Evolutionary conservation across 805 yeast genomes (phyloP), one percentile per base, ranked within the genome.

Genomic region (Candida oleophila): DNA sequence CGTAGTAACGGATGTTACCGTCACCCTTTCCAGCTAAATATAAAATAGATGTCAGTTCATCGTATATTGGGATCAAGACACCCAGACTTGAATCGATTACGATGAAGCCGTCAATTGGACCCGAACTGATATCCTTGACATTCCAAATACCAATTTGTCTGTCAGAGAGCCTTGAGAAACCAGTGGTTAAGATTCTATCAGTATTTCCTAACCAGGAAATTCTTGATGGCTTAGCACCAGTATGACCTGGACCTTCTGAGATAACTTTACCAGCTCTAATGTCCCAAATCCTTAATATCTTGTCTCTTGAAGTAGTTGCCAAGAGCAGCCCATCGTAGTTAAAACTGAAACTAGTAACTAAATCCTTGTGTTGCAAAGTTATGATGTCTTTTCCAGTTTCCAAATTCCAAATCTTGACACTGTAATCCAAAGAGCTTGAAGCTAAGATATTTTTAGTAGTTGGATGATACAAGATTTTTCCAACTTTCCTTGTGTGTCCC

Each of bases 21-120:
- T 94, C 99, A 65, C 97, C 97, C 67, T 94, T 92, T 56, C 99
- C 99, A 28, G 96, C 98, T 50, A 94, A 72, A 61, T 86, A 94
- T 49, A 94, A 74, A 48, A 91, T 81, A 46, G 83, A 81, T 39
- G 87, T 90, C 32, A 87, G 78, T 22, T 81, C 87, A 62, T 94
- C 99, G 62, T 71, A 94, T 58, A 87, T 80, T 22, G 99, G 99
- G 80, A 94, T 87, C 65, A 91, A 72, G 37, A 94, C 87, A 57
- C 99, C 99, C 2, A 97, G 87, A 3, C 96, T 85, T 20, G 95
- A 80, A 62, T 95, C 99, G 42, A 94, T 78, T 36, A 84, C 81
- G 59, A 85, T 77, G 64, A 91, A 89, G 0, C 96, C 97, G 44
- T 90, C 96, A 53, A 94, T 80, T 39, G 96, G 90, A 30, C 98